Conservation (phyloP, 257 asterid genomes). For the Schizonepeta tenuifolia region DNA sequence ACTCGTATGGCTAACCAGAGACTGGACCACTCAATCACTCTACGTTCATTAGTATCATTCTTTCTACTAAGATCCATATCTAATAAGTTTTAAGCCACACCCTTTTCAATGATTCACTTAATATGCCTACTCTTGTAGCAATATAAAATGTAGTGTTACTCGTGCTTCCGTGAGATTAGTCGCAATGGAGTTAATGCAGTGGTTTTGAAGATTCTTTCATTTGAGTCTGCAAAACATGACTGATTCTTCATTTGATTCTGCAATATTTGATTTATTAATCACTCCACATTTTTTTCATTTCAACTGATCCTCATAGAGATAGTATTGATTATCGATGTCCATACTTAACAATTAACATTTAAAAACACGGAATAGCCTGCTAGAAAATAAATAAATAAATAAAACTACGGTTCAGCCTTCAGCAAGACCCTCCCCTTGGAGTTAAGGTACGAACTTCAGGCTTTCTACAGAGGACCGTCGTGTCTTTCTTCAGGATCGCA, state of each 20-base stretch:
- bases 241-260: neutral
- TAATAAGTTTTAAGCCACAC: neutral
- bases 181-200: neutral
- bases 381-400: too few species aligned
- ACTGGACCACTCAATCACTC: slow-evolving; percentile 16
- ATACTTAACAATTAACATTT: too few species aligned
- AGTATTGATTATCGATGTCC: too few species aligned
- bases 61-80: slow-evolving; percentile 6
- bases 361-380: too few species aligned
- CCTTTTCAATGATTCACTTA: neutral
- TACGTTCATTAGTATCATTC: slow-evolving; percentile 13
- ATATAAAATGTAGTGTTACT: slow-evolving; percentile 1
- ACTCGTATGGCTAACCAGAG: slow-evolving; percentile 8
- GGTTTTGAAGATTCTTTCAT: neutral
- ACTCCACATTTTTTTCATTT: neutral
- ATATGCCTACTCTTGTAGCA: neutral
- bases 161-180: neutral
- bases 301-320: too few species aligned
- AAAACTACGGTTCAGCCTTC: too few species aligned
- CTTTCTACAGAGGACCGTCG: too few species aligned
- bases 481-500: too few species aligned
- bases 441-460: too few species aligned
- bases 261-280: neutral
- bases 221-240: neutral
- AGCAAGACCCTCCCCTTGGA: too few species aligned